These are phyloP conservation scores for Paramecium caudatum DNA, from an alignment of 73 alveolate genomes.

Conservation along the genomic window DNA sequence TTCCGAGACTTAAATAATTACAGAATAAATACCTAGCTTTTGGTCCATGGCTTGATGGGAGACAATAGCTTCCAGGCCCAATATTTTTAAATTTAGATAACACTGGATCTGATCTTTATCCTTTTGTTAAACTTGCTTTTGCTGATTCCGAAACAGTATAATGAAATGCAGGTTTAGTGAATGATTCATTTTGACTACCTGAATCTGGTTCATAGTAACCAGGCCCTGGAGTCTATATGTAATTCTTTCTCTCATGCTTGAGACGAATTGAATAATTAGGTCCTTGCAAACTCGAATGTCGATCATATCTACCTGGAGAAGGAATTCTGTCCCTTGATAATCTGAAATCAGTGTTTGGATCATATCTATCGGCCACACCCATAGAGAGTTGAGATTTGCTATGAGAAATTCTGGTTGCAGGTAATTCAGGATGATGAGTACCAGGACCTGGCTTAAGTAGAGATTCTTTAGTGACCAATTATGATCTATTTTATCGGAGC, in stretches of 20 bases:
- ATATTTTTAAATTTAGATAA: slow-evolving; percentile 50
- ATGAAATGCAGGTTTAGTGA: background rate
- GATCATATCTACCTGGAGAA: slow-evolving; percentile 52
- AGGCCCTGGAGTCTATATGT: slow-evolving; percentile 38
- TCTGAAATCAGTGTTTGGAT: slow-evolving; percentile 25
- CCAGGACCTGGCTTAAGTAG: slow-evolving; percentile 60
- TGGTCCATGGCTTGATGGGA: background rate
- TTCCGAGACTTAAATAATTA: slow-evolving; percentile 26
- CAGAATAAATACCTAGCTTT: slow-evolving; percentile 45
- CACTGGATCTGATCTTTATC: slow-evolving; percentile 65
- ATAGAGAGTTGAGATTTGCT: slow-evolving; percentile 15
- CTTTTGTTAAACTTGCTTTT: background rate
- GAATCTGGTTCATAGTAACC: slow-evolving; percentile 65
- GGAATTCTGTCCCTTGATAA: slow-evolving; percentile 23
- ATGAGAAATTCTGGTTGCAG: background rate
- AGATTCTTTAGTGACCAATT: slow-evolving; percentile 13
- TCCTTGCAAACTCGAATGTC: slow-evolving; percentile 52
- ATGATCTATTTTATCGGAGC: slow-evolving; percentile 15
- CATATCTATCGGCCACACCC: slow-evolving; percentile 27
- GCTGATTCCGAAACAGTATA: slow-evolving; percentile 29
- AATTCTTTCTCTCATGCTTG: background rate
- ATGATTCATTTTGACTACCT: background rate
- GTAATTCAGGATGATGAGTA: background rate
- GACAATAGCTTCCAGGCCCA: slow-evolving; percentile 47
- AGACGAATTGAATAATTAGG: slow-evolving; percentile 59